Evolutionary conservation across 192 early-diverging fungal species (phyloP).

Genomic region (Backusella sp.): DNA sequence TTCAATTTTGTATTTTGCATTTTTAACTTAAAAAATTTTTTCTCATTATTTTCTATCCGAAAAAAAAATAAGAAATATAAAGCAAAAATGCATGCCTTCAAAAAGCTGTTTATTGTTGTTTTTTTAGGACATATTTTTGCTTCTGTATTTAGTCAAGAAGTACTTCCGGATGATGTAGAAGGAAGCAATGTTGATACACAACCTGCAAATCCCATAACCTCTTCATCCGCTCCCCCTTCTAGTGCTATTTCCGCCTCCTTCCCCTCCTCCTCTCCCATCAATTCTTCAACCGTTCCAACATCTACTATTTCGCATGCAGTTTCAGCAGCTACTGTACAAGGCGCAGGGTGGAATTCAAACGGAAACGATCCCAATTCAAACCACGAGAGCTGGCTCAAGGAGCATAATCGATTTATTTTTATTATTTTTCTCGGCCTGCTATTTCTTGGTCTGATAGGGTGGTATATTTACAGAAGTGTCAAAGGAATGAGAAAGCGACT

Average conservation of each 20-base stretch:
- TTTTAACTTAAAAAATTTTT: background rate
- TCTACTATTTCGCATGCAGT: conserved; percentile 1
- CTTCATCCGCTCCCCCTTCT: background rate
- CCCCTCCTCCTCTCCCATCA: background rate
- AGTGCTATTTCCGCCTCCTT: background rate
- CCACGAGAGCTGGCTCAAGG: conserved; percentile 23
- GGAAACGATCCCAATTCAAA: conserved; percentile 1
- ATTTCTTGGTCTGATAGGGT: conserved; percentile 10
- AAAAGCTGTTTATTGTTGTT: background rate
- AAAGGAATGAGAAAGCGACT: conserved; percentile 22
- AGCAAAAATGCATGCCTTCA: background rate
- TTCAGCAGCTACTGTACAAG: background rate
- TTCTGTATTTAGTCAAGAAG: background rate
- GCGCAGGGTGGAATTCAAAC: conserved; percentile 2
- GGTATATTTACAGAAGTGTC: conserved; percentile 22
- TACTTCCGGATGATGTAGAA: background rate
- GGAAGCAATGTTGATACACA: background rate
- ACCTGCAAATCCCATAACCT: background rate
- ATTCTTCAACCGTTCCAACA: background rate
- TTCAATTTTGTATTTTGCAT: background rate
- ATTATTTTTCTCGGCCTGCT: conserved; percentile 25
- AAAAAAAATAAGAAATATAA: background rate
- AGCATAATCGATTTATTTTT: conserved; percentile 34
- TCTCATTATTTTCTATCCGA: background rate
- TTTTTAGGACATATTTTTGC: background rate